These are phyloP conservation scores for Fusarium sp. DNA, from an alignment of 2,329 filamentous ascomycete genomes.

Conservation along the genomic window DNA sequence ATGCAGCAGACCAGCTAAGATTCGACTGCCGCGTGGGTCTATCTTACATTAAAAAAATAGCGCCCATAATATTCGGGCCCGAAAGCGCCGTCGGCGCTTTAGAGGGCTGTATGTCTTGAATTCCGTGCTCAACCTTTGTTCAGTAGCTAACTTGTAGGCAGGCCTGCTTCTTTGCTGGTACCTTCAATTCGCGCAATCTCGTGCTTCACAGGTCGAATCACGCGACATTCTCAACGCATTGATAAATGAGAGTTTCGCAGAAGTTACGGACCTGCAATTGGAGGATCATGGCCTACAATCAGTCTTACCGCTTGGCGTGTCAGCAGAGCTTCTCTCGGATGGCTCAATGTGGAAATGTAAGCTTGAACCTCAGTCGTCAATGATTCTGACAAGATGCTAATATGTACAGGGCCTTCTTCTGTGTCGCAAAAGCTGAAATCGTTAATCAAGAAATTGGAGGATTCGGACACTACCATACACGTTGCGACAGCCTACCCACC, in stretches of 20 bases:
- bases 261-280: neutral
- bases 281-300: neutral
- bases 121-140: neutral
- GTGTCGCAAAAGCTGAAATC: neutral
- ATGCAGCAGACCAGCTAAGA: neutral
- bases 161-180: neutral
- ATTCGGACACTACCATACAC: slow-evolving; percentile 2
- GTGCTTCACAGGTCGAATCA: neutral
- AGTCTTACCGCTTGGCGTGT: neutral
- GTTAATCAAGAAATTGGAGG: slow-evolving; percentile 1
- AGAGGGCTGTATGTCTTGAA: neutral
- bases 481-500: neutral
- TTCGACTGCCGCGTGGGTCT: slow-evolving; percentile 1
- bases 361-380: neutral
- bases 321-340: neutral
- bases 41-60: neutral
- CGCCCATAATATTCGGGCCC: neutral
- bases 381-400: neutral
- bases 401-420: neutral
- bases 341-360: slow-evolving; percentile 3
- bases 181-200: neutral
- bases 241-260: neutral
- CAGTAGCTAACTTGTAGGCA: neutral
- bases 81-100: neutral
- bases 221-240: neutral